Evolutionary conservation across 345 rosid genomes (phyloP), one percentile per base, ranked within the genome.

Genomic region (Streptanthus diversifolius): DNA sequence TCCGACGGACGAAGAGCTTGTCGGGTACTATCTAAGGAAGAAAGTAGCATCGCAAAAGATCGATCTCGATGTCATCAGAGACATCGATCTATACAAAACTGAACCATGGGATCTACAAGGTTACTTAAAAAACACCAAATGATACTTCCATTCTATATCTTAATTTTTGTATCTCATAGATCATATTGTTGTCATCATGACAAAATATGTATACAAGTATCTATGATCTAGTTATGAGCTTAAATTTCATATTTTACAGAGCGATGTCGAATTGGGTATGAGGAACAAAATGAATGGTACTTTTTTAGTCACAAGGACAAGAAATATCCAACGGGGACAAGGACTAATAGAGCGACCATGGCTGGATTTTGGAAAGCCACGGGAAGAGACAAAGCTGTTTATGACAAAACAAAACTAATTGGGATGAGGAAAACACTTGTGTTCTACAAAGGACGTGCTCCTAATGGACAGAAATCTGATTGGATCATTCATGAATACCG

Each of bases 101-200:
- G 97, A 93, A 71, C 98, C 98, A 35, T 93, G 98, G 97, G 97
- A 93, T 85, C 93, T 93, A 52, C 87, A 83, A 93, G 98, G 98
- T 88, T 47, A 48, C 41, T 14, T 54, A 70, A 13, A 47, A 44
- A 21, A 17, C 19, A 15, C 9, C 22, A 13, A 49, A 19, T 51
- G 13, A 60, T 37, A 14, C 22, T 52, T 72, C 14, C 29, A 47
- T 58, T 58, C 29, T 14, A 13, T 41, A 40, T 4, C 12, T 49
- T 17, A 25, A 30, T 14, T 8, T 27, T 14, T 21, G 3, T 32
- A 47, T 17, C 25, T 45, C 56, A 64, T 33, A 18, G 11, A 44
- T 43, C 52, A 11, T 27, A 17, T 6, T 44, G 5, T 27, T 15
- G 30, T 44, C 40, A 63, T 15, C 37, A 22, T 63, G 15, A 17